Evolutionary conservation across 306 rosid genomes (phyloP).

Genomic region (Hippophae tibetana): DNA sequence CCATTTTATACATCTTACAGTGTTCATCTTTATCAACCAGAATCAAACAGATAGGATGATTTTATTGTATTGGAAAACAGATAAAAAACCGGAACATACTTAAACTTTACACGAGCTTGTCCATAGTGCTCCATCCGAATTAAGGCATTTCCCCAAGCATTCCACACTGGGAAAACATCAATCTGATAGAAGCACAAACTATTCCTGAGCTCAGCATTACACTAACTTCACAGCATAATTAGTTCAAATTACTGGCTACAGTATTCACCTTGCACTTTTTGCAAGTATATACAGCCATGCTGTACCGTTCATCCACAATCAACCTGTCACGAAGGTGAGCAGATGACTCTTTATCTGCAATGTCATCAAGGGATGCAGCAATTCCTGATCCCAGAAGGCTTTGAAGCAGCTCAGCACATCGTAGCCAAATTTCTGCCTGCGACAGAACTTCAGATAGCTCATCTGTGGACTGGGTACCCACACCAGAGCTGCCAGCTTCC

Average conservation of each 20-base stretch:
- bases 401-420: slow-evolving; percentile 92
- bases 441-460: slow-evolving; percentile 74
- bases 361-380: slow-evolving; percentile 93
- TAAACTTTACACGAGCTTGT: slow-evolving; percentile 96
- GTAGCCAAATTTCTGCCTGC: slow-evolving; percentile 75
- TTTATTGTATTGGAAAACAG: too few species aligned
- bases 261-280: slow-evolving; percentile 84
- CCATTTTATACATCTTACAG: too few species aligned
- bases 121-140: slow-evolving; percentile 94
- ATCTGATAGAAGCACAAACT: slow-evolving; percentile 46
- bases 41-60: background rate
- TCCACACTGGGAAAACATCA: slow-evolving; percentile 97
- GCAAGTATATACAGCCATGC: slow-evolving; percentile 98
- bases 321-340: slow-evolving; percentile 87
- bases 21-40: background rate
- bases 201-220: slow-evolving; percentile 19
- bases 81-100: slow-evolving; percentile 36
- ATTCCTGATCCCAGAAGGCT: slow-evolving; percentile 95
- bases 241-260: slow-evolving; percentile 8
- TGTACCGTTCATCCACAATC: slow-evolving; percentile 77
- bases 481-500: slow-evolving; percentile 94
- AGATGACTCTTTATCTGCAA: slow-evolving; percentile 87
- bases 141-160: slow-evolving; percentile 97
- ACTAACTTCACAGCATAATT: slow-evolving; percentile 15
- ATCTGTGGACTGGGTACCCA: slow-evolving; percentile 84